Conservation (phyloP, 768 basidiomycete genomes). For the Termitomyces sp. region DNA sequence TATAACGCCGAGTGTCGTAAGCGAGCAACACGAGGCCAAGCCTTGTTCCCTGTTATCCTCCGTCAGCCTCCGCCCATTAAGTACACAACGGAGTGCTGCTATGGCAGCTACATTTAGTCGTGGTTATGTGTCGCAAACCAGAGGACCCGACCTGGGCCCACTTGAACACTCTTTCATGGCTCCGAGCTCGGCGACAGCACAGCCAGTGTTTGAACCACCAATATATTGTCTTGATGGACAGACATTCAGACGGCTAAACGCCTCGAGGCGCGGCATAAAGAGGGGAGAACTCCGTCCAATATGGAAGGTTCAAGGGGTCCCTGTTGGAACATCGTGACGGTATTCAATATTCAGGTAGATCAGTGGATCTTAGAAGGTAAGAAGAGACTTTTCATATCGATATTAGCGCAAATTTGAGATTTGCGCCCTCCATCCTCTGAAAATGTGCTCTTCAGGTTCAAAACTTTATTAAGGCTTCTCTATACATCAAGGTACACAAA, state of each 20-base stretch:
- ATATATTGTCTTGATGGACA: conserved; percentile 11
- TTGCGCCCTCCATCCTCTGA: background rate
- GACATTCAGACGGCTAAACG: background rate
- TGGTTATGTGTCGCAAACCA: background rate
- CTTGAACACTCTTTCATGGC: background rate
- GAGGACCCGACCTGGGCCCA: too few relatives aligned
- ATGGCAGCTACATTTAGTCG: background rate
- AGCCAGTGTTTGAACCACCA: background rate
- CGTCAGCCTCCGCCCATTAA: background rate
- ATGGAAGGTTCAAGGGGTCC: conserved; percentile 20
- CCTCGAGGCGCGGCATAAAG: conserved; percentile 13
- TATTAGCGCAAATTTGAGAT: conserved; percentile 7
- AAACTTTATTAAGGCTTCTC: background rate
- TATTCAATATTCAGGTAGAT: background rate
- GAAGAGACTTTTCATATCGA: conserved; percentile 1
- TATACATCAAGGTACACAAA: background rate
- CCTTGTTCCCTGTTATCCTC: conserved; percentile 8
- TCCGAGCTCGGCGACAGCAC: background rate
- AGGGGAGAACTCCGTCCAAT: conserved; percentile 6
- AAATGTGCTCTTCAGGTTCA: background rate
- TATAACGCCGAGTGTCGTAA: conserved; percentile 21
- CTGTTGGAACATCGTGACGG: background rate
- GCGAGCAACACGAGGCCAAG: conserved; percentile 17
- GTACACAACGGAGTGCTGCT: background rate
- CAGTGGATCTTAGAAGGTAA: conserved; percentile 1